Conservation (phyloP, 768 basidiomycete genomes). For the Galerina sulciceps region DNA sequence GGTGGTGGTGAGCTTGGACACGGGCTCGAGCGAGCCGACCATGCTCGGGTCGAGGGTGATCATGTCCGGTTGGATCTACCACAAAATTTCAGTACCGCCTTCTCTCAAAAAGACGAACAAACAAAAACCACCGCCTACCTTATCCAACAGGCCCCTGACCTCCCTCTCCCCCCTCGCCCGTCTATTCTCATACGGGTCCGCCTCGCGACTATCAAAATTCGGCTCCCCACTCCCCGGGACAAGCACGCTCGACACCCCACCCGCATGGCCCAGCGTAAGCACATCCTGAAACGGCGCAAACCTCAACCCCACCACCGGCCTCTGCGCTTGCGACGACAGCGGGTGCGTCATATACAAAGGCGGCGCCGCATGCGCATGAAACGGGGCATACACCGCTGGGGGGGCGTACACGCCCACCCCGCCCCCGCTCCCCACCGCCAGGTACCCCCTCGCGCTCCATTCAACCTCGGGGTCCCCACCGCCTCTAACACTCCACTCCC, state of each 20-base stretch:
- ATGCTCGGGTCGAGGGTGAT: constrained; percentile 84
- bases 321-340: too few relatives aligned
- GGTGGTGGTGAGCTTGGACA: constrained; percentile 59
- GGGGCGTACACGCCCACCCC: constrained; percentile 85
- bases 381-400: constrained; percentile 70
- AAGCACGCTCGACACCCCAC: constrained; percentile 82
- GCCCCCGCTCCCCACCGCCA: constrained; percentile 80
- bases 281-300: constrained; percentile 92
- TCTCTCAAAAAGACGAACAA: not conserved
- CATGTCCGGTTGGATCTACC: constrained; percentile 87
- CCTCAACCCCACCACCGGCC: too few relatives aligned
- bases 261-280: constrained; percentile 76
- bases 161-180: constrained; percentile 86
- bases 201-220: constrained; percentile 92
- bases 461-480: constrained; percentile 67
- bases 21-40: constrained; percentile 69
- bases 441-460: constrained; percentile 85
- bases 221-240: constrained; percentile 94
- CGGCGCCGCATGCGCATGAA: constrained; percentile 55
- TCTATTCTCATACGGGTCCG: constrained; percentile 92
- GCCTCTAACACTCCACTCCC: constrained; percentile 75
- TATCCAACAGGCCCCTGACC: constrained; percentile 88
- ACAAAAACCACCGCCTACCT: constrained; percentile 54
- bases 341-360: constrained; percentile 91
- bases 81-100: not conserved